Percentiles rank a stretch among this genome's conserved stretches.
phyloP scores from a whole-genome alignment of 441 rosid species.

The Theobroma grandiflorum region DNA sequence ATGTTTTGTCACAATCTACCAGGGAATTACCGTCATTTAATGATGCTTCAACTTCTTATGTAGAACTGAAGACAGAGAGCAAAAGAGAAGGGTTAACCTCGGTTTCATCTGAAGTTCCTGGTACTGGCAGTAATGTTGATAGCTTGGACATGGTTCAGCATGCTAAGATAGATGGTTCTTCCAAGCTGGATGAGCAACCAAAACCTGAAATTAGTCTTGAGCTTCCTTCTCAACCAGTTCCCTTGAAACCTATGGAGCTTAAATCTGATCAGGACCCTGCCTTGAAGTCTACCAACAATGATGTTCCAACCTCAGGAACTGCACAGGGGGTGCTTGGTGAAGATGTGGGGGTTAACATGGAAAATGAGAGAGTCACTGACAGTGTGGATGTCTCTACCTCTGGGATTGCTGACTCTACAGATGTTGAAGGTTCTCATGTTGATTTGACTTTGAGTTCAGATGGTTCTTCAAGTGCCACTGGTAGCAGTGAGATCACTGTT shows the following conservation, averaged over 20 bases:
- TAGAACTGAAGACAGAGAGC: slow-evolving; percentile 41
- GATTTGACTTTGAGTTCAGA: slow-evolving; percentile 38
- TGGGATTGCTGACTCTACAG: slow-evolving; percentile 29
- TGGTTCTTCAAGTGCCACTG: slow-evolving; percentile 33
- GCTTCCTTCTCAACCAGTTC: slow-evolving; percentile 36
- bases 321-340: slow-evolving; percentile 40
- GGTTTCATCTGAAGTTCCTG: slow-evolving; percentile 50
- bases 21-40: slow-evolving; percentile 35
- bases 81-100: slow-evolving; percentile 39
- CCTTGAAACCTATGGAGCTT: slow-evolving; percentile 40
- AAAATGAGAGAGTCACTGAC: slow-evolving; percentile 33
- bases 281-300: slow-evolving; percentile 31
- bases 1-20: slow-evolving; percentile 33
- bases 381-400: slow-evolving; percentile 39
- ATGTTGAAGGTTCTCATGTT: slow-evolving; percentile 34
- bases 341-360: slow-evolving; percentile 38
- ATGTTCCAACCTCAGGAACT: slow-evolving; percentile 40
- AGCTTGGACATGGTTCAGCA: slow-evolving; percentile 20
- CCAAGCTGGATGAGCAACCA: slow-evolving; percentile 37
- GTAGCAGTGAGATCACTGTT: slow-evolving; percentile 31
- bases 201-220: slow-evolving; percentile 36
- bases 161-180: slow-evolving; percentile 31
- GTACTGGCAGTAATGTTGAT: slow-evolving; percentile 27
- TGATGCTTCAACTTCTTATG: slow-evolving; percentile 36
- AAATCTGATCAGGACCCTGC: slow-evolving; percentile 37